Conservation (phyloP, 352 stramenopile species). For the Plasmopara viticola region DNA sequence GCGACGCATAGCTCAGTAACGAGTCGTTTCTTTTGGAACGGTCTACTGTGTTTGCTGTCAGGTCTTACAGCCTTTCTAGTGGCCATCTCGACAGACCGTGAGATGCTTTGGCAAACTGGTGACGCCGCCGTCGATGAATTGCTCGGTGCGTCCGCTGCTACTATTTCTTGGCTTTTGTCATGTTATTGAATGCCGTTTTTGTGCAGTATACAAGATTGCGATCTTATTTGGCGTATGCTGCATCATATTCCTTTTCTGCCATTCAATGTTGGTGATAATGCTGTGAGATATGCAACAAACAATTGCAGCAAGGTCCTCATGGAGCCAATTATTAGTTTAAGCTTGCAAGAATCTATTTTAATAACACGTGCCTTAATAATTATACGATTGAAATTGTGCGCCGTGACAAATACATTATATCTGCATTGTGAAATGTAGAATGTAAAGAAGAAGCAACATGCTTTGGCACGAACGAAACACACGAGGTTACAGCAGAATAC, state of each 20-base stretch:
- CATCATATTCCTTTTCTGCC: slow-evolving; percentile 58
- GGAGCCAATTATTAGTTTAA: too few species aligned
- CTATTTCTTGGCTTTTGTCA: neutral
- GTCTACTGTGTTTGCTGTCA: slow-evolving; percentile 48
- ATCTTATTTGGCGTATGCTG: slow-evolving; percentile 53
- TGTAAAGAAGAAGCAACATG: too few species aligned
- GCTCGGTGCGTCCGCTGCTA: slow-evolving; percentile 41
- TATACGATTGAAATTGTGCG: too few species aligned
- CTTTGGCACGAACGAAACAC: too few species aligned
- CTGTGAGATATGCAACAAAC: slow-evolving; percentile 19
- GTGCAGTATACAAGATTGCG: slow-evolving; percentile 79
- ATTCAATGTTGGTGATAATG: slow-evolving; percentile 52
- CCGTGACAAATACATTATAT: too few species aligned
- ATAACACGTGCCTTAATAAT: too few species aligned
- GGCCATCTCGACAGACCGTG: slow-evolving; percentile 49
- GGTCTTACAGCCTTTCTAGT: slow-evolving; percentile 49
- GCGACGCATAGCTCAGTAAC: slow-evolving; percentile 32
- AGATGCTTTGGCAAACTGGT: slow-evolving; percentile 60
- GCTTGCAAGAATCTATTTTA: too few species aligned
- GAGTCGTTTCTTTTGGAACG: slow-evolving; percentile 68
- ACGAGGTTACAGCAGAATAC: too few species aligned
- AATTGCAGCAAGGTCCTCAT: too few species aligned
- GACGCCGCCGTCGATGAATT: slow-evolving; percentile 53
- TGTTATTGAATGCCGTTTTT: slow-evolving; percentile 1
- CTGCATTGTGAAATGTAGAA: too few species aligned